Evolutionary conservation across 352 stramenopile species (phyloP), one percentile per base, ranked within the genome.

Genomic region (Plasmopara halstedii): DNA sequence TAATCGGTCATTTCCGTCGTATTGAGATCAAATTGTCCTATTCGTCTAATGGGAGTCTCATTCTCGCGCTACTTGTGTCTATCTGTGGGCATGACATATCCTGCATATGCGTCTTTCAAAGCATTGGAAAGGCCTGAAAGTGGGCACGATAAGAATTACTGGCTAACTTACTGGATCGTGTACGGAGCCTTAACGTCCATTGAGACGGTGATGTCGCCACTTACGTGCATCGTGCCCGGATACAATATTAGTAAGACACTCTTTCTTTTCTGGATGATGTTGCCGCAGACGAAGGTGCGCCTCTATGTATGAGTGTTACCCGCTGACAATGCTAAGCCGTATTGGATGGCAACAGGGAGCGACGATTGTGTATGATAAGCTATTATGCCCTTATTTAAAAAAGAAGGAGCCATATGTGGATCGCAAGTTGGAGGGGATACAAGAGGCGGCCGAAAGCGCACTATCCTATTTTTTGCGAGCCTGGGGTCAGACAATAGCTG

Each of bases 121-220:
- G 77, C 74, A 40, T 60, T 89, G 13, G 75, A 90, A 35, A 64
- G 63, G 7, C 52, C 60, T 13, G 48, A 62, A 9, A 70, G 53
- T 13, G 62, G 56, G 11, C 55, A 81, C n/a, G 62, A 82, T 40
- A 62, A 83, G 36, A 79, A 84, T 67, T 76, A 87, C 57, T 87
- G 82, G 82, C 74, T 98, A 13, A 97, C 95, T 11, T 98, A 98
- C 64, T 98, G 94, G 94, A 81, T 97, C 22, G 85, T 98, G 15
- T 98, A 96, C 50, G 85, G 86, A 9, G 88, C 96, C 58, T 96
- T 95, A 62, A 94, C 83, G 41, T 91, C 96, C 26, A 78, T 97
- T 50, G 93, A 98, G 56, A 70, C 77, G 19, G 54, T 84, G 26
- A 67, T 56, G 18, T 64, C 68, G 32, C 64, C 64, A 17, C 50